phyloP scores from a whole-genome alignment of 495 filamentous ascomycete genomes.

The Saxispiralis lemnorum region DNA sequence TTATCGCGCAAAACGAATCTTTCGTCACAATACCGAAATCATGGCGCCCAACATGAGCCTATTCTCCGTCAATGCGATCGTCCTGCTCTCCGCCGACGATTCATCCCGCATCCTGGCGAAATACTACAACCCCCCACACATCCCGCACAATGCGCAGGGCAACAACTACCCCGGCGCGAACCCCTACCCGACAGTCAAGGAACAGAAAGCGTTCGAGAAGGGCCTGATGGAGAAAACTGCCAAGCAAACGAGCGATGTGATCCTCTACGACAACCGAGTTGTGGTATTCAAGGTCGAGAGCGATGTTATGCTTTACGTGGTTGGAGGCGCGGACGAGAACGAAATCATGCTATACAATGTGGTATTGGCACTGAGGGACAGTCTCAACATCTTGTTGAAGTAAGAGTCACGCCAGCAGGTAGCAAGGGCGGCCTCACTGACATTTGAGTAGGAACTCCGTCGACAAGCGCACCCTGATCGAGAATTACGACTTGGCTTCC shows the following conservation, averaged over 20 bases:
- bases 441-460: slow-evolving; percentile 51
- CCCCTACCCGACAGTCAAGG: slow-evolving; percentile 77
- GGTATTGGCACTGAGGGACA: slow-evolving; percentile 71
- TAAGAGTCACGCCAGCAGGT: slow-evolving; percentile 25
- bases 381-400: slow-evolving; percentile 84
- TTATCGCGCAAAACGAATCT: slow-evolving; percentile 15
- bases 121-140: slow-evolving; percentile 82
- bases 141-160: slow-evolving; percentile 26
- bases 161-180: slow-evolving; percentile 46
- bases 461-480: slow-evolving; percentile 91
- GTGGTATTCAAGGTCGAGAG: slow-evolving; percentile 96
- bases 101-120: slow-evolving; percentile 81
- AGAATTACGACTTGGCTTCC: slow-evolving; percentile 87
- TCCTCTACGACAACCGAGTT: slow-evolving; percentile 85
- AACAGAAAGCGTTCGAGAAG: slow-evolving; percentile 92
- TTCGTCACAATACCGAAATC: background rate
- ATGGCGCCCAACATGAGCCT: slow-evolving; percentile 56
- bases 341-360: slow-evolving; percentile 93
- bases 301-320: slow-evolving; percentile 93
- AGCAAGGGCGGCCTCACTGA: background rate
- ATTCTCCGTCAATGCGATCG: slow-evolving; percentile 81
- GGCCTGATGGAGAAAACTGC: slow-evolving; percentile 89
- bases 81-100: slow-evolving; percentile 77
- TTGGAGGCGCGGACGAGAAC: slow-evolving; percentile 83
- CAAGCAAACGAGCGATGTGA: slow-evolving; percentile 86